A percentile compares a stretch with the other conserved stretches of the same genome.
These are phyloP conservation scores for Saururus chinensis DNA, from an alignment of 164 flowering plant genomes.

Conservation along the genomic window DNA sequence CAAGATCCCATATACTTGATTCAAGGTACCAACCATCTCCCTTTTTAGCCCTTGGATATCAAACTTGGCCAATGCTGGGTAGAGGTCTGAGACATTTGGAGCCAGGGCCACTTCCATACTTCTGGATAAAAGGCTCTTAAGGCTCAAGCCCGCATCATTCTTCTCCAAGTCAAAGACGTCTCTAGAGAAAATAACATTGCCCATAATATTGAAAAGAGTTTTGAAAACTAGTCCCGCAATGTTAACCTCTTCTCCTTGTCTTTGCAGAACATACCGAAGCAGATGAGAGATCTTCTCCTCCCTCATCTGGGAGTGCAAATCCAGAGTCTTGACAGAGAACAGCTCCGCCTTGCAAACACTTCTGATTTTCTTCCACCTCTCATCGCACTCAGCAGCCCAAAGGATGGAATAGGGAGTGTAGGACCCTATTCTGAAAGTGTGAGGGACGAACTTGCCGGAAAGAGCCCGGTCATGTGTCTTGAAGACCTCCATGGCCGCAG, in stretches of 20 bases:
- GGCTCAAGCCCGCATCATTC: conserved; percentile 10
- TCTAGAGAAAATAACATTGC: too few species aligned
- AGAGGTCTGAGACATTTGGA: conserved; percentile 6
- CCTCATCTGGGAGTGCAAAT: too few species aligned
- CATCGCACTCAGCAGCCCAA: conserved; percentile 7
- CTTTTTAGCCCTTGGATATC: conserved; percentile 9
- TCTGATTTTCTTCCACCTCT: conserved; percentile 19
- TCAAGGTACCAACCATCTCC: not conserved
- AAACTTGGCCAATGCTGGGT: conserved; percentile 1
- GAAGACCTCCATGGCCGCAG: conserved; percentile 21
- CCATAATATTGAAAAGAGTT: too few species aligned
- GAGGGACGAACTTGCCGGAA: conserved; percentile 1
- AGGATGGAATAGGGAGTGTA: not conserved
- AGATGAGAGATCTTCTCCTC: too few species aligned
- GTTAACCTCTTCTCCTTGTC: too few species aligned
- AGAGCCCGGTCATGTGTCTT: conserved; percentile 24
- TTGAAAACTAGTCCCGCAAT: too few species aligned
- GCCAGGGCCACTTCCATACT: not conserved
- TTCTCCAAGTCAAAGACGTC: conserved; percentile 3
- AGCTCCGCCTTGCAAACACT: conserved; percentile 17
- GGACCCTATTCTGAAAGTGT: not conserved
- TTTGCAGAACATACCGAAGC: too few species aligned
- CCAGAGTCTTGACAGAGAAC: conserved; percentile 17
- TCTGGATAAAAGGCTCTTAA: not conserved
- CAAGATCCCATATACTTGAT: conserved; percentile 9